Evolutionary conservation across 345 rosid species (phyloP).

Genomic region (Bruguiera sexangula): DNA sequence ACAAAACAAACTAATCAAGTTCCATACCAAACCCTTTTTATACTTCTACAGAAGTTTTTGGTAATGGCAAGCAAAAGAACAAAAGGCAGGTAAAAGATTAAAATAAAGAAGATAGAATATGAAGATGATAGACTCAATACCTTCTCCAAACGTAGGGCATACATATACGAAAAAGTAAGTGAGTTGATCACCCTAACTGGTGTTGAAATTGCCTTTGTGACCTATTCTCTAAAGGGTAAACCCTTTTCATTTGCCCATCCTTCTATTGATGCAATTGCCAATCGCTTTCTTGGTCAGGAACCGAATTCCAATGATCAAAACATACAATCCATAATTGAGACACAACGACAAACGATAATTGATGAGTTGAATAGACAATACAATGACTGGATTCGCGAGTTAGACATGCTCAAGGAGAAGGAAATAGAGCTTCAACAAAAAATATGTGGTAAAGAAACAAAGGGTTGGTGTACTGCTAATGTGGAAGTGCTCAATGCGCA

Average conservation of each 20-base stretch:
- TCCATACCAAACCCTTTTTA: too few species aligned
- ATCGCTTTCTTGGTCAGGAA: neutral
- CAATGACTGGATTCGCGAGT: neutral
- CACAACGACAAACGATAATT: neutral
- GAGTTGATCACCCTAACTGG: slow-evolving; percentile 11
- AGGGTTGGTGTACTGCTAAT: neutral
- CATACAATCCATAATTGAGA: neutral
- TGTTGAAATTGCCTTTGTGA: slow-evolving; percentile 1
- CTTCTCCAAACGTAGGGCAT: slow-evolving; percentile 8
- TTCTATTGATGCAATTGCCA: neutral
- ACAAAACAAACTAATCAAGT: too few species aligned
- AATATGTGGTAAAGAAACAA: neutral
- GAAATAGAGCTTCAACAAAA: neutral
- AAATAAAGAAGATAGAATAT: slow-evolving; percentile 14
- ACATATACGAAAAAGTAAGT: slow-evolving; percentile 8
- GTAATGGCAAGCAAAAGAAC: slow-evolving; percentile 15
- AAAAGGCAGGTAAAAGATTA: slow-evolving; percentile 16
- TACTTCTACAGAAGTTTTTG: neutral
- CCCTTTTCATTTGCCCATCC: slow-evolving; percentile 14
- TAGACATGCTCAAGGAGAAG: neutral
- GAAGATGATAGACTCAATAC: slow-evolving; percentile 9
- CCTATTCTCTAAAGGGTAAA: slow-evolving; percentile 3
- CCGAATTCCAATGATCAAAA: neutral
- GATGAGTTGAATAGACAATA: neutral
- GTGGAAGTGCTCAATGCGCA: neutral